Conservation (phyloP, 306 rosid species). For the Pachyrhizus erosus region DNA sequence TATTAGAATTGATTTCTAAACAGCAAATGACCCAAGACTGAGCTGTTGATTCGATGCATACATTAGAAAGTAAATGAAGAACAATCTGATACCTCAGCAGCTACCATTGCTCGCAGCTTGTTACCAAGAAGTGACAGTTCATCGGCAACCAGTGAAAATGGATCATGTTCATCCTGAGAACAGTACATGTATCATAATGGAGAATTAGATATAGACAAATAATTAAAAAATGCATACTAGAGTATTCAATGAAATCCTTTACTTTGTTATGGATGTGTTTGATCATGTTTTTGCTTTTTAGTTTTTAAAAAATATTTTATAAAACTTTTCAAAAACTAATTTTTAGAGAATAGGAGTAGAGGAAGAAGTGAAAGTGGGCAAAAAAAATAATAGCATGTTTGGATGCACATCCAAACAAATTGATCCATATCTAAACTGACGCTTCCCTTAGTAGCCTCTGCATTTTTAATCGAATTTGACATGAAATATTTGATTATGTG, state of each 20-base stretch:
- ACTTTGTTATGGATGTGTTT: neutral
- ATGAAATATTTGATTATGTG: too few relatives aligned
- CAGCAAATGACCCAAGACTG: conserved; percentile 11
- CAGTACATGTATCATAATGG: conserved; percentile 30
- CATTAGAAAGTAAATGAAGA: conserved; percentile 25
- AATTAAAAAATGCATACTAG: conserved; percentile 1
- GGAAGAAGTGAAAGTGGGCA: neutral
- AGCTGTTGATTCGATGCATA: conserved; percentile 28
- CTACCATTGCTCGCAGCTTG: conserved; percentile 80
- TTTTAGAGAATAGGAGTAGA: neutral
- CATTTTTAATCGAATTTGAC: too few relatives aligned
- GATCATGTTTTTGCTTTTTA: neutral
- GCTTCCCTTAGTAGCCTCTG: too few relatives aligned
- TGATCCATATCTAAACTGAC: too few relatives aligned
- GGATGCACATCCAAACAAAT: too few relatives aligned
- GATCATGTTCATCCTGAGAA: conserved; percentile 81
- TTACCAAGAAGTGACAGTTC: conserved; percentile 80
- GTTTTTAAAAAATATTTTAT: neutral
- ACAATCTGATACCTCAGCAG: conserved; percentile 72
- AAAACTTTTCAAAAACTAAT: neutral
- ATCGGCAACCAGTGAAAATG: conserved; percentile 92
- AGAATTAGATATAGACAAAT: neutral
- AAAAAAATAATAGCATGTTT: too few relatives aligned
- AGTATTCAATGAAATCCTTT: neutral
- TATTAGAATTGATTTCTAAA: conserved; percentile 20